phyloP scores from a whole-genome alignment of 2,329 filamentous ascomycete species.

The Tolypocladium amazonense region DNA sequence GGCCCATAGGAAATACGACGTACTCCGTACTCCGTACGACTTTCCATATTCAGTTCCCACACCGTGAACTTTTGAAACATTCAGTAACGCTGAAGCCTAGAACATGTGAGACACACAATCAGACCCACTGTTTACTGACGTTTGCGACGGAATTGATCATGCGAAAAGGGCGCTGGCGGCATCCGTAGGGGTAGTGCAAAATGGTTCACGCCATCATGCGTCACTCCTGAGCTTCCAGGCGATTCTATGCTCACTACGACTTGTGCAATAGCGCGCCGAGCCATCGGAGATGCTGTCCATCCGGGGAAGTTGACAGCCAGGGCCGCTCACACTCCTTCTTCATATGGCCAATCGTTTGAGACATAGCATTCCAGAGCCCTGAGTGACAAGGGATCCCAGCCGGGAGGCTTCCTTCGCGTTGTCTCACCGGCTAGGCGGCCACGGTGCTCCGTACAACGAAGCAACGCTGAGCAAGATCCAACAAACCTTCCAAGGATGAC shows the following conservation, averaged over 20 bases:
- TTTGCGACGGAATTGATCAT: not conserved
- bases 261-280: not conserved
- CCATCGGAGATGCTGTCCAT: not conserved
- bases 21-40: not conserved
- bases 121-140: not conserved
- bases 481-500: not conserved
- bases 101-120: not conserved
- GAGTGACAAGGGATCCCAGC: not conserved
- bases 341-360: not conserved
- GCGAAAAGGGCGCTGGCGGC: not conserved
- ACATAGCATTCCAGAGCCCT: not conserved
- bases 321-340: not conserved
- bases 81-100: not conserved
- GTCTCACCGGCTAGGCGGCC: not conserved
- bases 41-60: not conserved
- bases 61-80: not conserved
- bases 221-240: not conserved
- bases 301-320: not conserved
- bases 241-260: not conserved
- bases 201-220: conserved; percentile 1
- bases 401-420: not conserved
- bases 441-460: not conserved
- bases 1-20: not conserved
- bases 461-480: not conserved
- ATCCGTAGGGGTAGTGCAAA: not conserved